phyloP scores from a whole-genome alignment of 495 filamentous ascomycete genomes.

The Neurospora sp. region DNA sequence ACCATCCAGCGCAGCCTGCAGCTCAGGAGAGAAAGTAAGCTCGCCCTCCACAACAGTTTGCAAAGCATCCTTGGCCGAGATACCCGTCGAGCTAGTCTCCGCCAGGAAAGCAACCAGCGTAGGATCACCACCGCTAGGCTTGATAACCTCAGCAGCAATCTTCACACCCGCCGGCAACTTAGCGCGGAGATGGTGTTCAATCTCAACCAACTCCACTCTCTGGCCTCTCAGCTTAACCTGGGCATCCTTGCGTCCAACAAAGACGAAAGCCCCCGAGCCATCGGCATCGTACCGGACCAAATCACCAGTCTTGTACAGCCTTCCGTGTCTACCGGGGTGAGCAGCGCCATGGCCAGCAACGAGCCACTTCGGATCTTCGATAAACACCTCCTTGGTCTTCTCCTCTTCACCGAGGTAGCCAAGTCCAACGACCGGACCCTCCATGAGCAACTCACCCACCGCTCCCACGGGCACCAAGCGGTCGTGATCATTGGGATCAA shows the following conservation, averaged over 20 bases:
- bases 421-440: constrained; percentile 44
- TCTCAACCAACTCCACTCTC: constrained; percentile 54
- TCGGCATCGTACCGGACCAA: constrained; percentile 49
- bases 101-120: constrained; percentile 32
- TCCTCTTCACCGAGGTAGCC: constrained; percentile 39
- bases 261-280: constrained; percentile 42
- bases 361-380: constrained; percentile 42
- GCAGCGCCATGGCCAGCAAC: constrained; percentile 22
- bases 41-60: constrained; percentile 9
- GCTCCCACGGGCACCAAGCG: constrained; percentile 46
- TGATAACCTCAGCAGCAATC: constrained; percentile 35
- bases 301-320: constrained; percentile 62
- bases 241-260: constrained; percentile 52
- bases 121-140: constrained; percentile 27
- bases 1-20: constrained; percentile 16
- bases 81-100: constrained; percentile 15
- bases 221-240: constrained; percentile 60
- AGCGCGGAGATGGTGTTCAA: constrained; percentile 46
- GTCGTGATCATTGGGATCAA: constrained; percentile 42
- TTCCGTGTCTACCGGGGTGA: constrained; percentile 32
- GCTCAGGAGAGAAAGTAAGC: constrained; percentile 12
- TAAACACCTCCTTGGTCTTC: constrained; percentile 36
- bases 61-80: constrained; percentile 2
- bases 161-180: constrained; percentile 24
- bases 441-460: constrained; percentile 53